Evolutionary conservation across 2,329 filamentous ascomycete genomes (phyloP).

Genomic region (Zasmidium citrigriseum): DNA sequence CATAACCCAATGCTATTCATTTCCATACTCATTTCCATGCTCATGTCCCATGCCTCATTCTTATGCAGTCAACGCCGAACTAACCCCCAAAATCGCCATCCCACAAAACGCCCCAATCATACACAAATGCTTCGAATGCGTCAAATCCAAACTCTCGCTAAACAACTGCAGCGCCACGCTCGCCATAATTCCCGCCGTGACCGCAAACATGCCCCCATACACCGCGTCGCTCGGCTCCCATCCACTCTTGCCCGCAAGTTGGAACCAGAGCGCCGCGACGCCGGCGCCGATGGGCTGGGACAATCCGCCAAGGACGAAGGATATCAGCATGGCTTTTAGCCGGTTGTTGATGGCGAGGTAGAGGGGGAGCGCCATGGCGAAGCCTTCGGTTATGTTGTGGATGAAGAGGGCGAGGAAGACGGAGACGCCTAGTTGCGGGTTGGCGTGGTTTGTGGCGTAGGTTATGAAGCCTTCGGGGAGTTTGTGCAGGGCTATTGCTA

Average conservation of each 20-base stretch:
- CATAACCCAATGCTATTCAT: too few species aligned
- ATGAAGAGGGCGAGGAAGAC: constrained; percentile 96
- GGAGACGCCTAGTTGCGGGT: constrained; percentile 80
- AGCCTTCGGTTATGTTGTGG: constrained; percentile 97
- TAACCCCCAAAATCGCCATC: constrained; percentile 84
- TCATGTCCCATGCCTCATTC: not conserved
- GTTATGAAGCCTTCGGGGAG: constrained; percentile 87
- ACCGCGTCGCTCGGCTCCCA: constrained; percentile 56
- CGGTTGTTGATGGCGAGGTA: constrained; percentile 87
- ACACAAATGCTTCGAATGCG: constrained; percentile 75
- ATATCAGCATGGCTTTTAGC: constrained; percentile 79
- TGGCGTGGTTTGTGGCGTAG: constrained; percentile 96
- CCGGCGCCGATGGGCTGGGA: constrained; percentile 85
- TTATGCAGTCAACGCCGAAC: constrained; percentile 75
- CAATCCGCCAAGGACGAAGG: constrained; percentile 78
- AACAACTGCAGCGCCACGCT: constrained; percentile 89
- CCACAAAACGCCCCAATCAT: constrained; percentile 80
- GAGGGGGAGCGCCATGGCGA: constrained; percentile 87
- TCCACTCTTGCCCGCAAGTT: constrained; percentile 59
- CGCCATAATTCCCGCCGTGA: constrained; percentile 92
- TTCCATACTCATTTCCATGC: not conserved
- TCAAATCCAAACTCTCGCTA: constrained; percentile 79
- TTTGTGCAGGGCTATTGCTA: constrained; percentile 95
- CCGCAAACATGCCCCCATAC: constrained; percentile 82
- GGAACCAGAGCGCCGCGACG: constrained; percentile 84